Evolutionary conservation across 805 yeast species (phyloP).

Genomic region (Cyberlindnera americana): DNA sequence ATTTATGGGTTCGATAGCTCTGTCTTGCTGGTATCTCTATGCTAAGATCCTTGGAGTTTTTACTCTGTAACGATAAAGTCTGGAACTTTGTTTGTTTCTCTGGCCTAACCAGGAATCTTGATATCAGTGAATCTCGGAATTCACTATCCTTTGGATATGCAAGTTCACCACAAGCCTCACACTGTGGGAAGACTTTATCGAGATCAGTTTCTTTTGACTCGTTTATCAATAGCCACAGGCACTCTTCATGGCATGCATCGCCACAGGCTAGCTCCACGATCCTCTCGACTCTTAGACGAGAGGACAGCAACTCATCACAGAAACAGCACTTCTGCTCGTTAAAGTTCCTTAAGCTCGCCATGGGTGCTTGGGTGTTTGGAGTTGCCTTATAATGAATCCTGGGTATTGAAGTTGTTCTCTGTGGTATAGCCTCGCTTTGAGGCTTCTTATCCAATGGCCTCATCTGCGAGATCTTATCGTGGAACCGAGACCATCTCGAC

Average conservation of each 20-base stretch:
- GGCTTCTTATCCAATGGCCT: slow-evolving; percentile 4
- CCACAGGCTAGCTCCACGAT: slow-evolving; percentile 41
- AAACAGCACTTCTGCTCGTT: slow-evolving; percentile 34
- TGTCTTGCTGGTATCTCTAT: slow-evolving; percentile 18
- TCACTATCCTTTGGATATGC: slow-evolving; percentile 25
- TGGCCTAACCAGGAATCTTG: slow-evolving; percentile 18
- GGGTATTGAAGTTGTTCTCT: no score
- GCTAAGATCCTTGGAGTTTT: slow-evolving; percentile 27
- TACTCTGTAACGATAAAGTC: slow-evolving; percentile 18
- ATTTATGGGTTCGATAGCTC: slow-evolving; percentile 14
- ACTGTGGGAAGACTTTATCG: slow-evolving; percentile 23
- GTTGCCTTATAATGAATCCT: no score
- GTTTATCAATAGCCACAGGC: slow-evolving; percentile 31
- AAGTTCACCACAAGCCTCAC: slow-evolving; percentile 19
- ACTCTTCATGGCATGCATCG: slow-evolving; percentile 44
- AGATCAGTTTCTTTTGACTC: slow-evolving; percentile 9
- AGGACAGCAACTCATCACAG: slow-evolving; percentile 39
- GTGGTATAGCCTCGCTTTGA: neutral
- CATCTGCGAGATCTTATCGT: slow-evolving; percentile 19
- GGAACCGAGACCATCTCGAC: slow-evolving; percentile 26
- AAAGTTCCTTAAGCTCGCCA: slow-evolving; percentile 19
- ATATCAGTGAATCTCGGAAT: slow-evolving; percentile 18
- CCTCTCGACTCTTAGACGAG: slow-evolving; percentile 35
- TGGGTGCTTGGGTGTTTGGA: slow-evolving; percentile 15
- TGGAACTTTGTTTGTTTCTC: slow-evolving; percentile 12